phyloP scores from a whole-genome alignment of 1,139 yeast genomes.

The Candida pseudoviswanathii region DNA sequence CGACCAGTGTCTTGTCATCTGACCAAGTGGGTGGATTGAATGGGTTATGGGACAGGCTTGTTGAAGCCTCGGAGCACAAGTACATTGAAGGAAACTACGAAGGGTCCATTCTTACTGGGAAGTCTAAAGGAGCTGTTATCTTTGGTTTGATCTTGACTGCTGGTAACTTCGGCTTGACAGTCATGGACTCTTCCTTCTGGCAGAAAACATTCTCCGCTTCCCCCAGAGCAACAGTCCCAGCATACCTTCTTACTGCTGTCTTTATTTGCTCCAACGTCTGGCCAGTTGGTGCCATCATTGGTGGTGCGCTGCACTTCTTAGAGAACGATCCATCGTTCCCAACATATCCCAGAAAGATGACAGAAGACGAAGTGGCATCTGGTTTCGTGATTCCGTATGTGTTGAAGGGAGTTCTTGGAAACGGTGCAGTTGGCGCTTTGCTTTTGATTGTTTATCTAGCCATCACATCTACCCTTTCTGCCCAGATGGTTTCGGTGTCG shows the following conservation, averaged over 20 bases:
- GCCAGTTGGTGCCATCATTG: slow-evolving; percentile 32
- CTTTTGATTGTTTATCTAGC: slow-evolving; percentile 30
- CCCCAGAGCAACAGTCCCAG: slow-evolving; percentile 38
- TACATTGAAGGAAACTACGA: slow-evolving; percentile 33
- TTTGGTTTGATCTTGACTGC: slow-evolving; percentile 32
- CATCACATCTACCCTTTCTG: slow-evolving; percentile 34
- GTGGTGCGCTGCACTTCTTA: slow-evolving; percentile 28
- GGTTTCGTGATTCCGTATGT: slow-evolving; percentile 32
- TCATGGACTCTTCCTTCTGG: slow-evolving; percentile 36
- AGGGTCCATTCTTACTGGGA: slow-evolving; percentile 38
- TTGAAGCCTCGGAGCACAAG: slow-evolving; percentile 18
- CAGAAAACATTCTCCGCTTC: slow-evolving; percentile 38
- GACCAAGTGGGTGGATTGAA: slow-evolving; percentile 32
- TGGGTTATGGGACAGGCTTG: slow-evolving; percentile 27
- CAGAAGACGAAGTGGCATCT: slow-evolving; percentile 25
- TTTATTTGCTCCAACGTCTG: slow-evolving; percentile 34
- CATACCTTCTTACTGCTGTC: slow-evolving; percentile 36
- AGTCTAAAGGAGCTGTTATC: slow-evolving; percentile 33
- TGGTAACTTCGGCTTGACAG: slow-evolving; percentile 34
- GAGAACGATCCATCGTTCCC: slow-evolving; percentile 28
- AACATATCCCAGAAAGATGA: slow-evolving; percentile 32
- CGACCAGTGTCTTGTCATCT: slow-evolving; percentile 28
- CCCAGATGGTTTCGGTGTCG: slow-evolving; percentile 35
- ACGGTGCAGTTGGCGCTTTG: slow-evolving; percentile 31
- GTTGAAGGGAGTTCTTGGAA: slow-evolving; percentile 28